A percentile compares a stretch with the other conserved stretches of the same genome.
phyloP scores from a whole-genome alignment of 768 basidiomycete species.

The Lactifluus echinatus region DNA sequence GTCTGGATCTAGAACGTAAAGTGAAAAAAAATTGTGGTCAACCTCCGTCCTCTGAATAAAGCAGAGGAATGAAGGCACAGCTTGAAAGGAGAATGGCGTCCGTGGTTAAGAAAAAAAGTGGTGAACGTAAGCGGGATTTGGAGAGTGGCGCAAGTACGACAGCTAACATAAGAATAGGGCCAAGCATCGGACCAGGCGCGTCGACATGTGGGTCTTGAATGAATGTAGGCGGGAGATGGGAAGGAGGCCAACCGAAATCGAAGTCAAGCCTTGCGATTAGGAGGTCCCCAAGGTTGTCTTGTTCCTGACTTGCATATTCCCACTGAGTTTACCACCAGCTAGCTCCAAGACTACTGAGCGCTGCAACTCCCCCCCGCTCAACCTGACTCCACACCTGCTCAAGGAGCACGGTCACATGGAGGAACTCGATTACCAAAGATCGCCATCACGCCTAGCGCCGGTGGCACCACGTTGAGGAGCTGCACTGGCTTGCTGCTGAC shows the following conservation, averaged over 20 bases:
- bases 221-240: slow-evolving; percentile 1
- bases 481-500: slow-evolving; percentile 59
- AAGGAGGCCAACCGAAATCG: slow-evolving; percentile 7
- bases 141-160: slow-evolving; percentile 21
- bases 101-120: slow-evolving; percentile 41
- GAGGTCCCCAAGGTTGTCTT: slow-evolving; percentile 10
- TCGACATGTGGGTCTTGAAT: slow-evolving; percentile 14
- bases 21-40: slow-evolving; percentile 12
- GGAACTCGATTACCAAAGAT: slow-evolving; percentile 36
- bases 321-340: slow-evolving; percentile 33
- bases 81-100: slow-evolving; percentile 70
- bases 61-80: slow-evolving; percentile 19
- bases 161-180: slow-evolving; percentile 14
- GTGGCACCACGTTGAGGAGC: slow-evolving; percentile 36
- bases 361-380: slow-evolving; percentile 33
- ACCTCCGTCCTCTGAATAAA: background rate
- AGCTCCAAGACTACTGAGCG: slow-evolving; percentile 29
- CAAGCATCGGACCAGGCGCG: slow-evolving; percentile 17
- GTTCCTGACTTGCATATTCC: slow-evolving; percentile 26
- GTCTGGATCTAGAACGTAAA: slow-evolving; percentile 16
- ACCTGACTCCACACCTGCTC: slow-evolving; percentile 38
- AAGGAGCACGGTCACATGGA: slow-evolving; percentile 21
- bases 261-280: slow-evolving; percentile 9
- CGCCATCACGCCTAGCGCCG: slow-evolving; percentile 36
- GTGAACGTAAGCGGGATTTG: slow-evolving; percentile 30